These are phyloP conservation scores for Penicillium aurantiogriseum DNA, from an alignment of 2,329 filamentous ascomycete species.

Conservation along the genomic window DNA sequence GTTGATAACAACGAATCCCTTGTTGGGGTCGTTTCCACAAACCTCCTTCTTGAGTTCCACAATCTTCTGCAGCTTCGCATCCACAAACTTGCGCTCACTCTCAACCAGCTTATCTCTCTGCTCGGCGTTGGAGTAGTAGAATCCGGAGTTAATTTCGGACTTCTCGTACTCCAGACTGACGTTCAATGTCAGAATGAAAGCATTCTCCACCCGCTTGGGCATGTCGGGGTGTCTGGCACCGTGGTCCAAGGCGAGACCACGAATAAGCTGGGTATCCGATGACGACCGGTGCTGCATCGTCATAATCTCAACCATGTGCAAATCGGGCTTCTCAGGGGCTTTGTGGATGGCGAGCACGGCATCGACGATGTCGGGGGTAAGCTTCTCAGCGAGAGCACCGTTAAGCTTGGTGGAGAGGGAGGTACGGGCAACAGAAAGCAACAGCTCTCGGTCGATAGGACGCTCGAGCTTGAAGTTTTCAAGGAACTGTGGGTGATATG, in stretches of 20 bases:
- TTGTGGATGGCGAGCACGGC: conserved; percentile 93
- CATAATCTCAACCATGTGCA: conserved; percentile 99
- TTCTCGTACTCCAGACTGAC: conserved; percentile 98
- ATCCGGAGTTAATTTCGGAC: conserved; percentile 97
- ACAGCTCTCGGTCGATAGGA: conserved; percentile 87
- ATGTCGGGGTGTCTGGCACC: conserved; percentile 96
- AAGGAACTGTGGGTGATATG: conserved; percentile 64
- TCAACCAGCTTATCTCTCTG: conserved; percentile 98
- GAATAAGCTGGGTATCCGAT: conserved; percentile 93
- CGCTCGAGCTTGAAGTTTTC: conserved; percentile 87
- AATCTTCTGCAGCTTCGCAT: conserved; percentile 95
- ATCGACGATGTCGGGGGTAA: conserved; percentile 94
- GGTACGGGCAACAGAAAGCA: conserved; percentile 88
- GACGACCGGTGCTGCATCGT: conserved; percentile 99
- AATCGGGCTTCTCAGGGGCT: conserved; percentile 83
- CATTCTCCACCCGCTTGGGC: conserved; percentile 94
- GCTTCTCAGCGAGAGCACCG: conserved; percentile 78
- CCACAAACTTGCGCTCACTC: conserved; percentile 92
- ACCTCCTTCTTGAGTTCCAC: conserved; percentile 97
- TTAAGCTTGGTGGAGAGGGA: conserved; percentile 96
- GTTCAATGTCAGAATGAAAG: conserved; percentile 90
- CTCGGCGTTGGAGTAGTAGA: conserved; percentile 97
- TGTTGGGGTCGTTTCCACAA: conserved; percentile 87
- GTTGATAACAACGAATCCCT: conserved; percentile 97
- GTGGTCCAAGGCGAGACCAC: conserved; percentile 88